These are phyloP conservation scores for Pholiota microspora DNA, from an alignment of 768 basidiomycete species.

Conservation along the genomic window DNA sequence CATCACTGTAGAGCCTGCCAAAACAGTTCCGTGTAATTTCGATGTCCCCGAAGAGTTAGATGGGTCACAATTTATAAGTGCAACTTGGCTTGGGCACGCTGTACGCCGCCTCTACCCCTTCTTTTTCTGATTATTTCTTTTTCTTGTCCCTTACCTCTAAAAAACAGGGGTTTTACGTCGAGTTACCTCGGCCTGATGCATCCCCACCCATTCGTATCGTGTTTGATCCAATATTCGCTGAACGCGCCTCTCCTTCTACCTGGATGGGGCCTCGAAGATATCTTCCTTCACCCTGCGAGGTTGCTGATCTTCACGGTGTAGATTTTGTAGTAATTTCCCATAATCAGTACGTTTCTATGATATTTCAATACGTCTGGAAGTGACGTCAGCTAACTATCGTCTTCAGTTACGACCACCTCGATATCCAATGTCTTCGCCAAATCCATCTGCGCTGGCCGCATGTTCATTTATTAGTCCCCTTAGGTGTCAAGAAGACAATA, in stretches of 20 bases:
- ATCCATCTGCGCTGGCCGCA: not conserved
- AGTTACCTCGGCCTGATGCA: not conserved
- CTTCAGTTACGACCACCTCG: conserved; percentile 2
- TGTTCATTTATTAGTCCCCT: not conserved
- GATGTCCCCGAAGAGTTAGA: not conserved
- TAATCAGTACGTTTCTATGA: conserved; percentile 1
- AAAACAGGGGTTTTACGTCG: conserved; percentile 5
- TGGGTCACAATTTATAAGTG: not conserved
- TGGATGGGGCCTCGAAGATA: conserved; percentile 3
- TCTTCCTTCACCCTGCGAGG: not conserved
- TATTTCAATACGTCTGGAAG: not conserved
- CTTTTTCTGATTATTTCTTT: not conserved
- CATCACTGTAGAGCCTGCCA: conserved; percentile 1
- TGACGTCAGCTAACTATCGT: not conserved
- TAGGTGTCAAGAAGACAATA: not conserved
- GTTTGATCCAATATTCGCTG: conserved; percentile 7
- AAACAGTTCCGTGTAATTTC: conserved; percentile 3
- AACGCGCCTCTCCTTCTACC: conserved; percentile 2
- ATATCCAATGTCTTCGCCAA: conserved; percentile 2
- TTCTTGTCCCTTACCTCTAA: too few relatives aligned
- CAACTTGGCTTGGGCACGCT: conserved; percentile 6
- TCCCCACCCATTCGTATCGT: not conserved
- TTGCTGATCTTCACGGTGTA: not conserved
- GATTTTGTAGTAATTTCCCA: conserved; percentile 6
- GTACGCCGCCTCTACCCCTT: not conserved